These are phyloP conservation scores for Phialophora chinensis DNA, from an alignment of 2,329 filamentous ascomycete species.

Conservation along the genomic window DNA sequence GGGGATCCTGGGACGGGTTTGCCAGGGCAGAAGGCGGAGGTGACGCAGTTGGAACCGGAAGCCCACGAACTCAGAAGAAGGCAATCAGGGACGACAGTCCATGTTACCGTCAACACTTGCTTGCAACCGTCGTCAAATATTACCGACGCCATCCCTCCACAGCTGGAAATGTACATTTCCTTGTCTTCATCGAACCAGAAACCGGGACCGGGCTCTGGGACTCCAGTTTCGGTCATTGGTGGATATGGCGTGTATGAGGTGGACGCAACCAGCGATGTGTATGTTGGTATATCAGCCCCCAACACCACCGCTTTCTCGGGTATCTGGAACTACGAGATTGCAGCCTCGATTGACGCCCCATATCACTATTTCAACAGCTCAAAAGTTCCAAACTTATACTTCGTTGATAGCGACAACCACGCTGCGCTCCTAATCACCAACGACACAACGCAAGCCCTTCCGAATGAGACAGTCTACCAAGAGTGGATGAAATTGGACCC, in stretches of 20 bases:
- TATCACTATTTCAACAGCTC: constrained; percentile 63
- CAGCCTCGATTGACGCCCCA: constrained; percentile 77
- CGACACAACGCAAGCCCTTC: constrained; percentile 65
- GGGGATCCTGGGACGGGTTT: constrained; percentile 46
- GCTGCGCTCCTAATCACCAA: constrained; percentile 80
- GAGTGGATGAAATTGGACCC: constrained; percentile 63
- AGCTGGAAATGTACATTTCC: constrained; percentile 80
- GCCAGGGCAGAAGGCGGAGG: constrained; percentile 41
- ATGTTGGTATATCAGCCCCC: constrained; percentile 76
- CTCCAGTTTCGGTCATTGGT: constrained; percentile 62
- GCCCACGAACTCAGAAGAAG: constrained; percentile 33
- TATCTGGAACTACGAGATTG: constrained; percentile 79
- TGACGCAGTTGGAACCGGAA: constrained; percentile 33
- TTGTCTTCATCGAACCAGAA: constrained; percentile 65
- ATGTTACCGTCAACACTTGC: constrained; percentile 86
- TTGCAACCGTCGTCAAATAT: constrained; percentile 69
- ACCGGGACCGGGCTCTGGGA: constrained; percentile 65
- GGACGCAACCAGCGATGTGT: constrained; percentile 70
- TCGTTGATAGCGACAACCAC: constrained; percentile 82
- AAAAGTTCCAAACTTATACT: constrained; percentile 67
- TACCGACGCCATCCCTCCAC: constrained; percentile 64
- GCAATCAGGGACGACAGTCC: constrained; percentile 55
- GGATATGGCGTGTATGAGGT: constrained; percentile 73
- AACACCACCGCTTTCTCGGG: constrained; percentile 67
- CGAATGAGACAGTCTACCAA: constrained; percentile 56